phyloP scores from a whole-genome alignment of 306 rosid genomes.

The Malus sieversii region DNA sequence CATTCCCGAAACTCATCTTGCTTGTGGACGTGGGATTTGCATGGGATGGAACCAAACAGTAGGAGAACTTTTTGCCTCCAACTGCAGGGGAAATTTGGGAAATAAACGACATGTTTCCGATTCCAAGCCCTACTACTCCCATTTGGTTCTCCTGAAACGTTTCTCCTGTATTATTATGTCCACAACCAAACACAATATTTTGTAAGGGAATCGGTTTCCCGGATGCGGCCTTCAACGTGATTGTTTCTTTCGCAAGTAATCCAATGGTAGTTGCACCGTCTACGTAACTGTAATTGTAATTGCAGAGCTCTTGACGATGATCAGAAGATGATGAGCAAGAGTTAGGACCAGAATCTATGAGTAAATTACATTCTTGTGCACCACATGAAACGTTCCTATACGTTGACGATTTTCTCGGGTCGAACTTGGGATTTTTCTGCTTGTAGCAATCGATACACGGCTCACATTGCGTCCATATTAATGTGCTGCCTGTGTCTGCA shows the following conservation, averaged over 20 bases:
- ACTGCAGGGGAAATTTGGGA: conserved; percentile 33
- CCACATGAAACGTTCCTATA: conserved; percentile 32
- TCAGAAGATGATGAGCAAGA: conserved; percentile 26
- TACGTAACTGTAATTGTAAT: conserved; percentile 35
- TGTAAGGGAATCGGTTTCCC: conserved; percentile 10
- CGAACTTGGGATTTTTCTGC: conserved; percentile 34
- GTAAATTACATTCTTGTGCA: conserved; percentile 27
- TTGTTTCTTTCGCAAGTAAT: conserved; percentile 34
- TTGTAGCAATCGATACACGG: conserved; percentile 36
- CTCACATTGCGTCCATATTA: conserved; percentile 47
- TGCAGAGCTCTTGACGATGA: conserved; percentile 15
- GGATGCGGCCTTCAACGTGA: conserved; percentile 20
- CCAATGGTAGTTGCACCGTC: conserved; percentile 31
- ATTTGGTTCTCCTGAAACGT: conserved; percentile 38
- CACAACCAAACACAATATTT: conserved; percentile 43
- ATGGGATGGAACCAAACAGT: conserved; percentile 44
- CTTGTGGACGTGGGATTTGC: conserved; percentile 33
- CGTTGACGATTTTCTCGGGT: conserved; percentile 36
- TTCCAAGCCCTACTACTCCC: conserved; percentile 51
- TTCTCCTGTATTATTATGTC: conserved; percentile 33
- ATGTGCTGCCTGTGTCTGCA: conserved; percentile 51
- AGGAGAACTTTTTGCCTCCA: conserved; percentile 45
- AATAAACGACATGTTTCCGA: conserved; percentile 46
- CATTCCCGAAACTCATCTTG: conserved; percentile 39
- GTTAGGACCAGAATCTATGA: neutral